These are phyloP conservation scores for Aspergillus sp. DNA, from an alignment of 2,329 filamentous ascomycete species.

Conservation along the genomic window DNA sequence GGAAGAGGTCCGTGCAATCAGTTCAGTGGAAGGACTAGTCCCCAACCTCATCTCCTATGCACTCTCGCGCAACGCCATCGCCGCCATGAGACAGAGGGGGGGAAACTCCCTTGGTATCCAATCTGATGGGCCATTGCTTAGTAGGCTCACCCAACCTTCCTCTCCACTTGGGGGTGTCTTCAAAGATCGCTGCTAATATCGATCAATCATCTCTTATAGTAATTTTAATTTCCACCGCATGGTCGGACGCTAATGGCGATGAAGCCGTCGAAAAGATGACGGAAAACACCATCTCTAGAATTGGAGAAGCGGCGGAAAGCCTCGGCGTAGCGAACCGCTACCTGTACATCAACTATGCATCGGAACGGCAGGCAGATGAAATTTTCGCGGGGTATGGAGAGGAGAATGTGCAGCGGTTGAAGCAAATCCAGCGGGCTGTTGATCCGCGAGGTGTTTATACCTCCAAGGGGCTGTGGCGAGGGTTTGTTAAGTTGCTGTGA, in stretches of 20 bases:
- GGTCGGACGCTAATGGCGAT: constrained; percentile 9
- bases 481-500: constrained; percentile 15
- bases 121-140: constrained; percentile 11
- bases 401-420: constrained; percentile 31
- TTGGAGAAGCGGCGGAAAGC: constrained; percentile 22
- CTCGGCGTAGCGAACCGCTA: constrained; percentile 27
- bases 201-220: neutral
- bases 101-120: constrained; percentile 23
- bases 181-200: no score
- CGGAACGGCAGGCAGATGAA: constrained; percentile 29
- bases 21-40: constrained; percentile 3
- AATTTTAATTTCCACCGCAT: constrained; percentile 14
- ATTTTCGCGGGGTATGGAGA: constrained; percentile 40
- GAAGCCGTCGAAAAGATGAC: constrained; percentile 12
- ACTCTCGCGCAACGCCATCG: constrained; percentile 10
- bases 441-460: constrained; percentile 40
- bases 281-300: constrained; percentile 2
- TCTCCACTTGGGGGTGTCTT: neutral
- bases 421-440: constrained; percentile 33
- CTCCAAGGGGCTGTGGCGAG: constrained; percentile 12
- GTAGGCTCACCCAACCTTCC: constrained; percentile 1
- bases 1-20: constrained; percentile 14
- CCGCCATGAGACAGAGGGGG: constrained; percentile 17
- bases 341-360: constrained; percentile 47
- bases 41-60: constrained; percentile 17